Percentiles rank a stretch among this genome's conserved stretches.
Evolutionary conservation across 345 rosid genomes (phyloP).

Genomic region (Pistacia atlantica): DNA sequence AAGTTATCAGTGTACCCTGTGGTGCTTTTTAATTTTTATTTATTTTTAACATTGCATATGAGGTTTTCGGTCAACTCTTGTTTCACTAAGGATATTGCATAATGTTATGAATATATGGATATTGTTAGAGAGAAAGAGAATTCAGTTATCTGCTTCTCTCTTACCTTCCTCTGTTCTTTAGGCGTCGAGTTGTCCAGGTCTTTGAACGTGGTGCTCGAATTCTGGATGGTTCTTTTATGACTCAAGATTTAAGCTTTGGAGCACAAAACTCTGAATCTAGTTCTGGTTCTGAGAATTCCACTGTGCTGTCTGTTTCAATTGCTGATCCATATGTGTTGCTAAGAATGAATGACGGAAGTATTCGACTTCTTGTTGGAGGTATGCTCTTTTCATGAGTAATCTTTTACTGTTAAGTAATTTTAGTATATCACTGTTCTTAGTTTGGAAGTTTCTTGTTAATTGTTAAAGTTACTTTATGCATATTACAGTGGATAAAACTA

Average conservation of each 20-base stretch:
- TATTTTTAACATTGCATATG: background rate
- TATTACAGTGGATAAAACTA: background rate
- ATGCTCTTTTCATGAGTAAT: constrained; percentile 18
- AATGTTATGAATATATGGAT: background rate
- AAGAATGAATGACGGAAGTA: constrained; percentile 88
- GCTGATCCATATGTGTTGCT: constrained; percentile 91
- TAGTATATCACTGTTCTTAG: constrained; percentile 11
- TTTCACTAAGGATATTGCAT: background rate
- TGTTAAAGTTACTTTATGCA: constrained; percentile 9
- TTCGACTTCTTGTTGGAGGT: constrained; percentile 95
- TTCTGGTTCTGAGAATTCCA: constrained; percentile 66
- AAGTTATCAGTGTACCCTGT: background rate
- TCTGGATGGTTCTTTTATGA: constrained; percentile 96
- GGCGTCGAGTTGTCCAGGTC: constrained; percentile 96
- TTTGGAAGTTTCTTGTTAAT: background rate
- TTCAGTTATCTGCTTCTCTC: background rate
- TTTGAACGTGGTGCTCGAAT: constrained; percentile 90
- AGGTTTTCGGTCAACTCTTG: background rate
- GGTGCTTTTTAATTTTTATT: background rate
- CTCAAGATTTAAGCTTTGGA: constrained; percentile 84
- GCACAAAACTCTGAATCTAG: constrained; percentile 66
- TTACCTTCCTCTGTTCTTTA: constrained; percentile 29
- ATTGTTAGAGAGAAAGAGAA: background rate
- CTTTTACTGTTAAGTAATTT: constrained; percentile 1
- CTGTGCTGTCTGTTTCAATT: constrained; percentile 81